Evolutionary conservation across 2,329 filamentous ascomycete species (phyloP).

Genomic region (Graphium sp.): DNA sequence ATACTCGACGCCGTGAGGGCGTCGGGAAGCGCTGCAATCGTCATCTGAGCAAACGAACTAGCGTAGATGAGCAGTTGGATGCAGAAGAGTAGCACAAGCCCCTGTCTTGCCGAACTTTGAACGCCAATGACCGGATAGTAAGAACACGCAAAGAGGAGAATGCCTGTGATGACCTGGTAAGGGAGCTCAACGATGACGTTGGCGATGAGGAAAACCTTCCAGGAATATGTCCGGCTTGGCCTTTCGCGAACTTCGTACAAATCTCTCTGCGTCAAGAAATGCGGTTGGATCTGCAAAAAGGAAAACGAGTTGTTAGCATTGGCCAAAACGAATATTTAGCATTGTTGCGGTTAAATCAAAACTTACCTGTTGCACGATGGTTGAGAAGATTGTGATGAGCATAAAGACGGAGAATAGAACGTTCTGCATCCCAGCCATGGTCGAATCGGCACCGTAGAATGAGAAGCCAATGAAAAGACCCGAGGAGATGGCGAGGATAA

Average conservation of each 20-base stretch:
- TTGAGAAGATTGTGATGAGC: constrained; percentile 57
- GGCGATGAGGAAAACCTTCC: constrained; percentile 55
- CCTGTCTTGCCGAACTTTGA: constrained; percentile 36
- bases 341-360: constrained; percentile 13
- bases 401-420: constrained; percentile 63
- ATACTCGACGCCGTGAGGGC: constrained; percentile 51
- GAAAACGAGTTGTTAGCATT: constrained; percentile 3
- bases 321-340: constrained; percentile 10
- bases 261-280: constrained; percentile 56
- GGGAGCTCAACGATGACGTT: constrained; percentile 60
- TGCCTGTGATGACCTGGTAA: constrained; percentile 47
- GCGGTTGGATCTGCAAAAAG: constrained; percentile 59
- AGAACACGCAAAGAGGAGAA: constrained; percentile 48
- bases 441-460: constrained; percentile 39
- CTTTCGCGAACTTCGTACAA: constrained; percentile 67
- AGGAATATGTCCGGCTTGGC: constrained; percentile 58
- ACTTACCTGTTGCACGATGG: constrained; percentile 42
- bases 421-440: constrained; percentile 55
- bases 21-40: constrained; percentile 52
- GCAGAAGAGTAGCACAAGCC: constrained; percentile 46
- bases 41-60: constrained; percentile 57
- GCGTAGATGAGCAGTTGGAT: constrained; percentile 55
- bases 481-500: constrained; percentile 38
- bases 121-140: constrained; percentile 47
- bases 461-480: constrained; percentile 62